Base-by-base conservation (phyloP, 208 protist genomes). In the Leishmania braziliensis region DNA sequence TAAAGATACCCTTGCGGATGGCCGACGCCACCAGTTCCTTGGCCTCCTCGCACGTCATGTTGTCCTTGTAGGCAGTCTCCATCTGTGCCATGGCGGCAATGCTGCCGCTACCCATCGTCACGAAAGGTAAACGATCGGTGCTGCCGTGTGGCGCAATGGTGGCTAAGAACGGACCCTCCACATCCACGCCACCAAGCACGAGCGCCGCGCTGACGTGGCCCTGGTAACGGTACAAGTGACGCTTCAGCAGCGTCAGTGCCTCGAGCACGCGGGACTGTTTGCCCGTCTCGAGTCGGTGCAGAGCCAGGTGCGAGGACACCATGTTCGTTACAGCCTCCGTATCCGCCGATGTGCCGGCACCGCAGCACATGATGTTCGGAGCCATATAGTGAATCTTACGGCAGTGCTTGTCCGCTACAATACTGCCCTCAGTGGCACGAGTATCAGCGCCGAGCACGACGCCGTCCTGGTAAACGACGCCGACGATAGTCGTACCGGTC, bases 301-400 rank as follows among this genome's bases (percentile, higher is more conserved):
- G 93, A 46, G 95, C 88, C 48, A 99, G 90, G 86, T 99, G 91
- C 14, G 95, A 94, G 53, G 93, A 91, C 33, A 99, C 97, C 82
- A 99, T 93, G 70, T 94, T 94, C 70, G 97, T 98, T 18, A 97
- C 91, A 0, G 97, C 92, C 87, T 98, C 99, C 10, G 99, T 99
- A 90, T 99, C 99, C 0, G 99, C 99, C 14, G 99, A 98, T 12
- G 99, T 99, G 75, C 99, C 99, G 51, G 99, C 99, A 85, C 99
- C 99, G 86, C 99, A 99, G 93, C 99, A 99, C 93, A 99, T 99
- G 53, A 99, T 99, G 84, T 99, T 99, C 58, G 98, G 97, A 12
- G 99, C 98, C 89, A 99, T 99, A 92, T 99, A 99, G 89, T 99
- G 99, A 83, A 99, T 99, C 94, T 99, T 99, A 78, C 99, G 92